These are phyloP conservation scores for Candida buenavistaensis DNA, from an alignment of 1,139 yeast species.

Conservation along the genomic window DNA sequence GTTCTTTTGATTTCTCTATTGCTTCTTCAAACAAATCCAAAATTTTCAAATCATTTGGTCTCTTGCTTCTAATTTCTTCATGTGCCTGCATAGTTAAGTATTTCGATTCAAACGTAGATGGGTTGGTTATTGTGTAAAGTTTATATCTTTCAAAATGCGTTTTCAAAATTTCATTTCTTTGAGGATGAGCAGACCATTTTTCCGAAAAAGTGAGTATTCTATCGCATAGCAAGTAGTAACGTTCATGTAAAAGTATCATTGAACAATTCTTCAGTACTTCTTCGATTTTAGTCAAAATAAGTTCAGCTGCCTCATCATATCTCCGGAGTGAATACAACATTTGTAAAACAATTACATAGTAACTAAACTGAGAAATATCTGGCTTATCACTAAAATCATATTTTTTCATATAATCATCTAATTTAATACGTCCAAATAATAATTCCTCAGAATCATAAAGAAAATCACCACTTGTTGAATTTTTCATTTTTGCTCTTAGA, in stretches of 20 bases:
- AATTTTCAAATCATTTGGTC: slow-evolving; percentile 32
- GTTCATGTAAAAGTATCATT: slow-evolving; percentile 24
- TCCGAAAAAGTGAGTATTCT: slow-evolving; percentile 16
- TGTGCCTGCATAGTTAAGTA: slow-evolving; percentile 36
- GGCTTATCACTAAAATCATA: slow-evolving; percentile 7
- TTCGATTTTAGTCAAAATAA: slow-evolving; percentile 18
- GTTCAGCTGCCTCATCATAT: slow-evolving; percentile 23
- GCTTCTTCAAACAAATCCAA: slow-evolving; percentile 51
- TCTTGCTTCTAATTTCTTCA: slow-evolving; percentile 17
- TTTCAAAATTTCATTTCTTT: slow-evolving; percentile 13
- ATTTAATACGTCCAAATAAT: slow-evolving; percentile 18
- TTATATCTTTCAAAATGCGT: slow-evolving; percentile 19
- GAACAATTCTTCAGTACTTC: slow-evolving; percentile 22
- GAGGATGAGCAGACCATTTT: slow-evolving; percentile 2
- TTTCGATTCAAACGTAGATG: slow-evolving; percentile 37
- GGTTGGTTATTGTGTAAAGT: slow-evolving; percentile 36
- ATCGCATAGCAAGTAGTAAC: slow-evolving; percentile 21
- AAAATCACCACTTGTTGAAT: slow-evolving; percentile 5
- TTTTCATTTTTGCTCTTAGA: background rate
- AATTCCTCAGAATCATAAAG: slow-evolving; percentile 16
- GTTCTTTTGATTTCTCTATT: slow-evolving; percentile 33
- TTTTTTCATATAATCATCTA: slow-evolving; percentile 16
- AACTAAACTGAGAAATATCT: slow-evolving; percentile 13
- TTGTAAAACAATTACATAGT: slow-evolving; percentile 10
- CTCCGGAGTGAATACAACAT: slow-evolving; percentile 14